These are phyloP conservation scores for Trametes maxima DNA, from an alignment of 768 basidiomycete genomes.

Conservation along the genomic window DNA sequence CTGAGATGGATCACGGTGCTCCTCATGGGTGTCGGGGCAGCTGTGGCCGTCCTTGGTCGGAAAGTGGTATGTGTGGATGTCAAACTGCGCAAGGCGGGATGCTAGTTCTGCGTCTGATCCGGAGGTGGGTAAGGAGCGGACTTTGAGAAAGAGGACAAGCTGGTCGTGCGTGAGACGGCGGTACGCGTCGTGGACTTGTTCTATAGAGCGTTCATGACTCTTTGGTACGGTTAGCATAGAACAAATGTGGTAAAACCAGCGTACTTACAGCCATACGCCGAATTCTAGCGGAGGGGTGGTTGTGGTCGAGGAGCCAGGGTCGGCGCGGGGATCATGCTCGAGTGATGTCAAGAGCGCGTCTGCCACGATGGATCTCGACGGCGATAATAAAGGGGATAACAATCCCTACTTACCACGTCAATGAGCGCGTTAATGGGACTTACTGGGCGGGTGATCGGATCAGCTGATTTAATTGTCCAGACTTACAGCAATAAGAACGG, in stretches of 20 bases:
- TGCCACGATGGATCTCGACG: background rate
- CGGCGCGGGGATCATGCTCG: background rate
- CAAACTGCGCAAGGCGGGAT: slow-evolving; percentile 71
- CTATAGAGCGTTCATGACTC: slow-evolving; percentile 30
- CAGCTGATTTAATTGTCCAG: too few relatives aligned
- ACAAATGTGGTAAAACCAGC: too few relatives aligned
- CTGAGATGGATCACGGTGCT: slow-evolving; percentile 27
- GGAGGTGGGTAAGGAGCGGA: slow-evolving; percentile 65
- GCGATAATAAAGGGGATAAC: too few relatives aligned
- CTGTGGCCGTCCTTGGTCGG: slow-evolving; percentile 16
- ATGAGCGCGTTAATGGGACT: too few relatives aligned
- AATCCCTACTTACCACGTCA: too few relatives aligned
- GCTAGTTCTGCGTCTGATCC: slow-evolving; percentile 69
- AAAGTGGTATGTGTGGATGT: slow-evolving; percentile 73
- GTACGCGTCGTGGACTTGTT: slow-evolving; percentile 68
- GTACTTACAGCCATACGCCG: slow-evolving; percentile 28
- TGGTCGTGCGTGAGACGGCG: slow-evolving; percentile 65
- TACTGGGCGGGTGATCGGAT: too few relatives aligned
- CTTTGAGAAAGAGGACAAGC: slow-evolving; percentile 73
- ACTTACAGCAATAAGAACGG: too few relatives aligned
- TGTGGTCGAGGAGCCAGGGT: background rate
- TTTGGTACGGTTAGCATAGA: slow-evolving; percentile 11
- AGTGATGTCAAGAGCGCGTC: background rate
- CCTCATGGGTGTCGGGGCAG: background rate
- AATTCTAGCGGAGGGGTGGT: background rate